Evolutionary conservation across 2,329 filamentous ascomycete species (phyloP), one percentile per base, ranked within the genome.

Genomic region (Cercospora janseana): DNA sequence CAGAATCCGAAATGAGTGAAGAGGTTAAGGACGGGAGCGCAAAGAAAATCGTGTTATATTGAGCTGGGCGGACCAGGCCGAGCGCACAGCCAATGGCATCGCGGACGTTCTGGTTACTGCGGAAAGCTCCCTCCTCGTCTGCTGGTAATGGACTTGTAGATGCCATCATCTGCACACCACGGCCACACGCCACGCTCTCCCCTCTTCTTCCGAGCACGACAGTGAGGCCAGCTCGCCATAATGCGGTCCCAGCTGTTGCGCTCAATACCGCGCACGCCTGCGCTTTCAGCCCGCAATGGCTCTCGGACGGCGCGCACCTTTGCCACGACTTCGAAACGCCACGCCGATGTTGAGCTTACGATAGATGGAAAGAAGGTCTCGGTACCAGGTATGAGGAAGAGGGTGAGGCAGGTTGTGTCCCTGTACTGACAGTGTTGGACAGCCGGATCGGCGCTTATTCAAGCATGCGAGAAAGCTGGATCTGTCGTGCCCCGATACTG

Each of bases 401-500:
- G 12, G 16, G 13, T 12, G 31, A 3, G 10, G 7, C 18, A 15
- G 16, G 34, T 5, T 8, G 20, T 47, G 47, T 15, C 42, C 20
- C 16, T 40, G 41, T 28, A 26, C 55, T 61, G 51, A 60, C 46
- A 28, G 64, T 61, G 51, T 41, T 20, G 21, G 66, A 71, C 70
- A 95, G 92, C 92, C 74, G 92, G 92, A 61, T 93, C 93, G 64
- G 92, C 93, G 68, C 81, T 98, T 66, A 98, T 98, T 71, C 93
- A 98, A 78, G 93, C 93, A 69, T 98, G 93, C 78, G 93, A 98
- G 76, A 96, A 98, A 78, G 93, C 92, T 60, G 93, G 93, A 68
- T 81, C 79, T 60, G 93, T 87, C 56, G 80, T 97, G 67, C 92
- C 92, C 63, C 90, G 91, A 88, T 96, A 95, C 75, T 97, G 92